A percentile compares a stretch with the other conserved stretches of the same genome.
These are phyloP conservation scores for Kandelia obovata DNA, from an alignment of 345 rosid genomes.

Conservation along the genomic window DNA sequence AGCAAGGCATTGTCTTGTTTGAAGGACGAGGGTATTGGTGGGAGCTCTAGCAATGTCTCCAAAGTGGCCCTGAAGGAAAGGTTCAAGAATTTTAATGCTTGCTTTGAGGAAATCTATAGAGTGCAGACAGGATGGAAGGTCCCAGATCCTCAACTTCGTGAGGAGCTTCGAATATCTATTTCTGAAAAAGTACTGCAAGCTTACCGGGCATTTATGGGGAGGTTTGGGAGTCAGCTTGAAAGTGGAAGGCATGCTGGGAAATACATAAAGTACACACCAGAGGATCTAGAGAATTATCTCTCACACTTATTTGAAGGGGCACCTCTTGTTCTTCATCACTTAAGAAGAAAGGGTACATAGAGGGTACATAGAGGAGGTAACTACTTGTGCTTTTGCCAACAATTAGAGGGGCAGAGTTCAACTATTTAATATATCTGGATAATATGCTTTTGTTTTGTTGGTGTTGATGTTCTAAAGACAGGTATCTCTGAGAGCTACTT, in stretches of 20 bases:
- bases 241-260: slow-evolving; percentile 82
- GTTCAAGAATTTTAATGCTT: slow-evolving; percentile 78
- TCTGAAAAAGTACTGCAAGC: slow-evolving; percentile 88
- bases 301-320: slow-evolving; percentile 84
- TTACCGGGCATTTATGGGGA: slow-evolving; percentile 80
- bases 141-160: slow-evolving; percentile 91
- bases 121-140: slow-evolving; percentile 95
- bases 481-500: slow-evolving; percentile 33
- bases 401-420: slow-evolving; percentile 22
- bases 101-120: slow-evolving; percentile 85
- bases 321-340: slow-evolving; percentile 73
- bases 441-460: slow-evolving; percentile 29
- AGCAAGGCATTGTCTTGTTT: slow-evolving; percentile 66
- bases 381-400: slow-evolving; percentile 19
- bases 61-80: slow-evolving; percentile 77
- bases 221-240: slow-evolving; percentile 80
- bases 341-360: slow-evolving; percentile 67
- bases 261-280: slow-evolving; percentile 89
- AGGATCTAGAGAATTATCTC: slow-evolving; percentile 78
- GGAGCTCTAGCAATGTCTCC: slow-evolving; percentile 63
- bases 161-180: slow-evolving; percentile 87
- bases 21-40: slow-evolving; percentile 76
- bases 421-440: slow-evolving; percentile 34
- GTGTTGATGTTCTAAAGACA: slow-evolving; percentile 45
- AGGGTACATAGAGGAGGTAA: slow-evolving; percentile 50